Base-by-base conservation (phyloP, 2,329 filamentous ascomycete genomes). In the Chaetomiaceae sp. region DNA sequence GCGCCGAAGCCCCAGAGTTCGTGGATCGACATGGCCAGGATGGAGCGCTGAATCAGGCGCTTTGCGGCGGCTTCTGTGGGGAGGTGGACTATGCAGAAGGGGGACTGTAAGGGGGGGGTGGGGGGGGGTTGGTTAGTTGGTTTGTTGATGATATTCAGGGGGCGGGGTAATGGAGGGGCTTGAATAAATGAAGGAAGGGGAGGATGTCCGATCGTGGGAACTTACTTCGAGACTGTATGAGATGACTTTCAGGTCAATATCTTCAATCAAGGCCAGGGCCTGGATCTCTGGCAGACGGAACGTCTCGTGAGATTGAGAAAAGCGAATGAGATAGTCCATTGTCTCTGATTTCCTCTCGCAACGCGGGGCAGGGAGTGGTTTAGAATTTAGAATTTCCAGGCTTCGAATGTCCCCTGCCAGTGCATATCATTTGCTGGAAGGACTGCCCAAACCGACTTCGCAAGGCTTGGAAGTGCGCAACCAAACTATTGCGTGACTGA, bases 251-350 rank as follows among this genome's bases (percentile, higher is more conserved):
- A 96, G 66, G 21, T 85, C 71, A 32, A 94, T 74, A 9, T 77
- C 77, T 51, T 84, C 80, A 5, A 92, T 67, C 9, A 82, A 73
- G 4, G 90, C 90, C 18, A 99, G 75, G 21, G 94, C 85, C 64
- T 92, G 75, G 13, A 96, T 80, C 70, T 99, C 94, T 3, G 91
- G 82, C 51, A 84, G 76, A 34, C 92, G 86, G 67, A 99, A 99
- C n/a, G 82, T 86, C 73, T 96, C 90, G 69, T 97, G 91, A 54
- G 81, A 77, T 70, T 97, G 94, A 40, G 86, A 87, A 67, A 97
- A 90, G 63, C 92, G 88, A 59, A 99, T 84, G 55, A 99, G 79
- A 66, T 89, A 97, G 57, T 95, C 82, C 82, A 85, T 56, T 43
- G 54, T 54, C 34, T 36, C 36, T 9, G 20, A 25, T 36, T 44